Evolutionary conservation across 208 protist species (phyloP).

Genomic region (Leishmania amazonensis): DNA sequence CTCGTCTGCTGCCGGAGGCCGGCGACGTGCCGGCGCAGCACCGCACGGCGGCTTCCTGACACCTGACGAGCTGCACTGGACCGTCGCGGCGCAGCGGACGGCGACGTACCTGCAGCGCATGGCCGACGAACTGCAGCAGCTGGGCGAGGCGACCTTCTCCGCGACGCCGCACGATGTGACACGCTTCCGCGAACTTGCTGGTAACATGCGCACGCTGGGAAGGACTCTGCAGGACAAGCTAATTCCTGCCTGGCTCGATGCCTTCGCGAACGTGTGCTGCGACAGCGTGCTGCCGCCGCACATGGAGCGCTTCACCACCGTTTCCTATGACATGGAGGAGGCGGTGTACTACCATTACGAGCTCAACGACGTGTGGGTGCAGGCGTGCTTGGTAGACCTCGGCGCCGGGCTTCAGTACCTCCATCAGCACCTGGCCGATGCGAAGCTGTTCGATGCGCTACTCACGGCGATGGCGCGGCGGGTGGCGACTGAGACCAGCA

Average conservation of each 20-base stretch:
- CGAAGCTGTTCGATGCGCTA: conserved; percentile 55
- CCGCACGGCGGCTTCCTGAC: conserved; percentile 31
- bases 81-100: conserved; percentile 42
- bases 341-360: conserved; percentile 82
- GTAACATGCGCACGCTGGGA: conserved; percentile 47
- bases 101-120: conserved; percentile 55
- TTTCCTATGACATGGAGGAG: conserved; percentile 74
- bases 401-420: conserved; percentile 45
- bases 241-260: conserved; percentile 23
- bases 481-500: conserved; percentile 30
- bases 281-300: conserved; percentile 47
- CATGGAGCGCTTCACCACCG: conserved; percentile 52
- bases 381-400: conserved; percentile 53
- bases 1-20: neutral
- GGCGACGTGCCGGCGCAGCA: conserved; percentile 11
- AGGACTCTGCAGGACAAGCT: conserved; percentile 21
- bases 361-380: conserved; percentile 84
- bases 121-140: conserved; percentile 61
- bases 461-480: conserved; percentile 45
- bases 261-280: conserved; percentile 32
- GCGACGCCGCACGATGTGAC: conserved; percentile 36
- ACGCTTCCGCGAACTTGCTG: conserved; percentile 71
- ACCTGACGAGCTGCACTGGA: conserved; percentile 62
- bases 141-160: conserved; percentile 23
- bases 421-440: conserved; percentile 27